These are phyloP conservation scores for Amorphotheca resinae DNA, from an alignment of 495 filamentous ascomycete genomes.

Conservation along the genomic window DNA sequence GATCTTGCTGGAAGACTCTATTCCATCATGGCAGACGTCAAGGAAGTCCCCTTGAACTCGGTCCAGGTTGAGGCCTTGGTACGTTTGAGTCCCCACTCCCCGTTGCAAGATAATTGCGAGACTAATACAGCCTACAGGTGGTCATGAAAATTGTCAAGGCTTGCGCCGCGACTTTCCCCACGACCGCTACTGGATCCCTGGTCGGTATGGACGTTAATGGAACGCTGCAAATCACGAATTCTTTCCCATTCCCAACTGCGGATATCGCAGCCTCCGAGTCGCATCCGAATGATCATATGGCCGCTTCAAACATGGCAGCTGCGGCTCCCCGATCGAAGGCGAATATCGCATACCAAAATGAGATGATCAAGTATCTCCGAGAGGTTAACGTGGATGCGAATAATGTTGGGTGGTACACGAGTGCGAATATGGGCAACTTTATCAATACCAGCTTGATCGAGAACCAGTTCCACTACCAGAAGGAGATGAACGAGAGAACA, in stretches of 20 bases:
- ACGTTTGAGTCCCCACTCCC: conserved; percentile 19
- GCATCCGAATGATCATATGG: conserved; percentile 58
- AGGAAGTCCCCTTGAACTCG: conserved; percentile 49
- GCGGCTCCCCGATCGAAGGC: conserved; percentile 85
- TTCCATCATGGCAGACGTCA: conserved; percentile 24
- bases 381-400: conserved; percentile 98
- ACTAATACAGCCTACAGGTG: conserved; percentile 42
- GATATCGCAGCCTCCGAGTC: conserved; percentile 59
- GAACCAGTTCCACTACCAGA: conserved; percentile 96
- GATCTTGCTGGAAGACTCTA: neutral
- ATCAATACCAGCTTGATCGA: conserved; percentile 90
- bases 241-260: conserved; percentile 83
- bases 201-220: conserved; percentile 86
- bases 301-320: conserved; percentile 63
- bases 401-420: conserved; percentile 97
- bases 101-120: conserved; percentile 14
- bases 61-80: conserved; percentile 75
- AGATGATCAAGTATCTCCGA: conserved; percentile 92
- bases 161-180: conserved; percentile 76
- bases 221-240: conserved; percentile 82
- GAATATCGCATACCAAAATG: conserved; percentile 78
- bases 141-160: conserved; percentile 96
- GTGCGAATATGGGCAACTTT: conserved; percentile 97
- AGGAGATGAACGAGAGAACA: conserved; percentile 79
- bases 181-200: conserved; percentile 75